Evolutionary conservation across 305 asterid species (phyloP), one percentile per base, ranked within the genome.

Genomic region (Fraxinus ornus): DNA sequence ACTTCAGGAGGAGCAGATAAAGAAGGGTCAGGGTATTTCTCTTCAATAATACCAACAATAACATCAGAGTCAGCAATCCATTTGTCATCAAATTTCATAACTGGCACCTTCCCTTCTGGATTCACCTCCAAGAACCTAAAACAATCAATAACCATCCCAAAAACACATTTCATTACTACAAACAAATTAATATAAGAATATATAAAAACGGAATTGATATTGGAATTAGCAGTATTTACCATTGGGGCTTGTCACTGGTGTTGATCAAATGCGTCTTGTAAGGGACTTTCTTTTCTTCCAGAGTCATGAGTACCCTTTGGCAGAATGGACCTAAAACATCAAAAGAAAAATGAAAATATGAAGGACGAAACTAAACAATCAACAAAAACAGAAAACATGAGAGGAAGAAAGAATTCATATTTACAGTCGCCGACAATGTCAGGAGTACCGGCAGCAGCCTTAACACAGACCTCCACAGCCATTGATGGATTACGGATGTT

Each of bases 1-100:
- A 88, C 84, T 83, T 92, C 91, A 77, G 94, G 41, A 49, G 95
- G 95, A 72, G 92, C 47, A 76, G 89, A 49, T 5, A 94, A 95
- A 49, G 97, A 75, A 24, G 95, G 97, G 36, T 76, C 79, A 2
- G 97, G 97, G 84, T 85, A 92, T 87, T 94, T 94, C 87, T 93
- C 94, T 83, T 92, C 97, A 15, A 94, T 70, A 22, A 90, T 79
- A 19, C 88, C 94, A 81, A 91, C 94, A 77, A 93, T 92, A 57
- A 92, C 94, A 84, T 92, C 98, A 84, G 98, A 94, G 44, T 94
- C 97, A 35, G 95, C 75, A 70, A 92, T 83, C 97, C 95, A 92
- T 85, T 91, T 89, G 57, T 86, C 97, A 82, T 92, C 97, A 71
- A 91, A 85, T 80, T 94, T 93, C 70, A 91, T 87, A 78, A 91